Evolutionary conservation across 2,329 filamentous ascomycete genomes (phyloP).

Genomic region (Monosporascus sp.): DNA sequence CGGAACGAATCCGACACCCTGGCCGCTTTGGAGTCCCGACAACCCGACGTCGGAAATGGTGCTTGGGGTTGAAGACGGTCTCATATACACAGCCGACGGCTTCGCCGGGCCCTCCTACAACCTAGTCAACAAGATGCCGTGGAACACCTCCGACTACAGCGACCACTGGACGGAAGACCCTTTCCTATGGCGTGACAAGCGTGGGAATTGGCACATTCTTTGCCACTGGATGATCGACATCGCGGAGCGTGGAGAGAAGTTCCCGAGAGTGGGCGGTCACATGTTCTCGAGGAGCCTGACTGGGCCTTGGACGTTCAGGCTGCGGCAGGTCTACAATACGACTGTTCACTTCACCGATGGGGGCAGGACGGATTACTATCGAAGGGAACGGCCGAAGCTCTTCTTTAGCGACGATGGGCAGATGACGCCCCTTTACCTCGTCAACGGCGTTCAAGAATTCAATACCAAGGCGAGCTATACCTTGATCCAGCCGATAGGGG

Average conservation of each 20-base stretch:
- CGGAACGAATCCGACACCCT: slow-evolving; percentile 36
- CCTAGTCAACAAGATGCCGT: slow-evolving; percentile 14
- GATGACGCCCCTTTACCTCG: slow-evolving; percentile 40
- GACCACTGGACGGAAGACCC: slow-evolving; percentile 21
- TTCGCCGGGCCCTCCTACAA: slow-evolving; percentile 25
- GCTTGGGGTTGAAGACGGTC: slow-evolving; percentile 29
- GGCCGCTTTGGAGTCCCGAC: slow-evolving; percentile 27
- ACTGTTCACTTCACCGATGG: slow-evolving; percentile 35
- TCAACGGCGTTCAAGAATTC: slow-evolving; percentile 41
- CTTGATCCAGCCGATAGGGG: slow-evolving; percentile 34
- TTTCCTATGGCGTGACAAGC: slow-evolving; percentile 23
- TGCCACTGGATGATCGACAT: slow-evolving; percentile 23
- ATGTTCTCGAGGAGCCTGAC: slow-evolving; percentile 13
- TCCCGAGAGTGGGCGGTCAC: slow-evolving; percentile 20
- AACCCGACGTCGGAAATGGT: slow-evolving; percentile 24
- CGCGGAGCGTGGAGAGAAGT: slow-evolving; percentile 15
- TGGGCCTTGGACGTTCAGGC: slow-evolving; percentile 20
- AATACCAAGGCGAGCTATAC: slow-evolving; percentile 30
- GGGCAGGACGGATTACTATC: slow-evolving; percentile 29
- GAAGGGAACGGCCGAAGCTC: slow-evolving; percentile 42
- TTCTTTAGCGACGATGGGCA: slow-evolving; percentile 40
- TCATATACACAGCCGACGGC: slow-evolving; percentile 25
- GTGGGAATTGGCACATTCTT: slow-evolving; percentile 24
- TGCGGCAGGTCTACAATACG: slow-evolving; percentile 17
- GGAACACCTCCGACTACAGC: slow-evolving; percentile 20